phyloP scores from a whole-genome alignment of 2,329 filamentous ascomycete species.

The Fusarium agapanthi region DNA sequence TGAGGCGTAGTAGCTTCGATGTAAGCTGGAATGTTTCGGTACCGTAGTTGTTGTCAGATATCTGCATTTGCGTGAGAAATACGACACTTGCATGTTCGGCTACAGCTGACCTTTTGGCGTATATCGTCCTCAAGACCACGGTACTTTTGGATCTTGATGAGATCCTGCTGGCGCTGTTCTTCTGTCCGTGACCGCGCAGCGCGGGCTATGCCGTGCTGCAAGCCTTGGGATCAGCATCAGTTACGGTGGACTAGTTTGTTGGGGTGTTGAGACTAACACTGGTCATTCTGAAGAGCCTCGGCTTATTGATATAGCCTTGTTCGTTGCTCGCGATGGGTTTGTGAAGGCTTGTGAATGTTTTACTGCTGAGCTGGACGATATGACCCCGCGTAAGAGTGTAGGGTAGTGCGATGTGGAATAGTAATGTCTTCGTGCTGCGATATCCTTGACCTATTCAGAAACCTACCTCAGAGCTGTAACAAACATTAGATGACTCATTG shows the following conservation, averaged over 20 bases:
- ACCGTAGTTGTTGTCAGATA: conserved; percentile 57
- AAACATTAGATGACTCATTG: not conserved
- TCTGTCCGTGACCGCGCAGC: conserved; percentile 69
- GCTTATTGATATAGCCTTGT: not conserved
- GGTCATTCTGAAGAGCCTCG: conserved; percentile 28
- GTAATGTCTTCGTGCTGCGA: not conserved
- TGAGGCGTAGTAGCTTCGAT: conserved; percentile 76
- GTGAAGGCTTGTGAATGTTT: conserved; percentile 5
- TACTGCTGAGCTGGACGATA: not conserved
- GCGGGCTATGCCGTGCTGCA: conserved; percentile 84
- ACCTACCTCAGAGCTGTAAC: not conserved
- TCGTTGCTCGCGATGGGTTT: not conserved
- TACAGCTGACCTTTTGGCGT: conserved; percentile 65
- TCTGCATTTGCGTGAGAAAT: conserved; percentile 38
- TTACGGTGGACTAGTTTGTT: conserved; percentile 6
- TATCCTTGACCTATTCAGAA: not conserved
- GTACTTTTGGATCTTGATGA: conserved; percentile 80
- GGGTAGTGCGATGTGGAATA: conserved; percentile 11
- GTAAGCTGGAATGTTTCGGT: conserved; percentile 71
- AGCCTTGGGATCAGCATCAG: conserved; percentile 40
- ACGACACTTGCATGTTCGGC: not conserved
- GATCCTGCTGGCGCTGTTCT: conserved; percentile 75
- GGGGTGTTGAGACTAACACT: conserved; percentile 28
- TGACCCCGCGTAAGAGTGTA: conserved; percentile 12
- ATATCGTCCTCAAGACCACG: conserved; percentile 74